Evolutionary conservation across 225 moss, liverwort and hornwort species (phyloP), one percentile per base, ranked within the genome.

Genomic region (Rhytidiadelphus loreus): DNA sequence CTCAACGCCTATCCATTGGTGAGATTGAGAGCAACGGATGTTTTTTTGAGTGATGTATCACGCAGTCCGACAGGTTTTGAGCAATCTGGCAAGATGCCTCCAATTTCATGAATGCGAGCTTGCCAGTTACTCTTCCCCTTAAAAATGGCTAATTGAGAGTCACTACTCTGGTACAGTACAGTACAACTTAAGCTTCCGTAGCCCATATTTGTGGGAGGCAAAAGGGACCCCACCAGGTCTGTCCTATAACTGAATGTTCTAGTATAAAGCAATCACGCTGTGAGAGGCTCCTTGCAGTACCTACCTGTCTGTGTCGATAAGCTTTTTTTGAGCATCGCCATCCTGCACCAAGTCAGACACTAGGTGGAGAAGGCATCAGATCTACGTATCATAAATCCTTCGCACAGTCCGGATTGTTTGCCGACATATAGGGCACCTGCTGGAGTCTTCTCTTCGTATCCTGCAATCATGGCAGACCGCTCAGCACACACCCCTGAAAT

Each of bases 401-500:
- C 94, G 92, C 58, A 98, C 93, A 37, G 91, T 92, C 82, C 84
- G 74, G 75, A 98, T 96, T 25, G 91, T 89, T 92, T 95, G 90
- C 83, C 97, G 93, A 88, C 98, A 98, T 91, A 97, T 96, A 28
- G 97, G 98, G 73, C 98, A 98, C 50, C 93, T 95, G 26, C 93
- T 81, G 33, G 87, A 85, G 41, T 94, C 90, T 89, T 88, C 92
- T 80, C 69, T 86, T 88, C 85, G 94, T 94, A 98, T 92, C 92
- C 97, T 98, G 96, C 91, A 91, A 76, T 64, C 81, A 80, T 73
- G 16, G 18, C 59, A 88, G 70, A 83, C 22, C 29, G 48, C 61
- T 85, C 56, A 66, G 82, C 62, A 48, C 28, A 85, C 35, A 10
- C 18, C 46, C 77, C 21, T 39, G 63, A 56, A 86, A 86, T 58